Evolutionary conservation across 2,329 filamentous ascomycete genomes (phyloP), one percentile per base, ranked within the genome.

Genomic region (Microsporum canis): DNA sequence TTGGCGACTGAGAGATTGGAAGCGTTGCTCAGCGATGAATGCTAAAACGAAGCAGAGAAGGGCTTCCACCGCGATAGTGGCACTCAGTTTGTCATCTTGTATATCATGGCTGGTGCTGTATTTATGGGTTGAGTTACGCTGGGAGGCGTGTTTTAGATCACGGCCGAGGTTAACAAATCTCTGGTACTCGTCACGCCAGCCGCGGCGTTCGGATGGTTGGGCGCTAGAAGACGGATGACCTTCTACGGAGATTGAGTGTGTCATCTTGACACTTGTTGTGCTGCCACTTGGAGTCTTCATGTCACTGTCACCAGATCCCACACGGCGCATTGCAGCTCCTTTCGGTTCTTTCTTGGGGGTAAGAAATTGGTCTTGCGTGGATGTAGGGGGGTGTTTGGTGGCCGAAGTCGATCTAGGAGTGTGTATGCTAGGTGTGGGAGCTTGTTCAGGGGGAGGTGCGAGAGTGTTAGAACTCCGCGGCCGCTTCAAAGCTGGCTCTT

Each of bases 1-100:
- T 67, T 73, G 72, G 23, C 75, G 72, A 31, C 66, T 67, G 33
- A 73, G 59, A 1, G 67, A 65, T 63, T 75, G 76, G 31, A 66
- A 70, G 57, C 74, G 71, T 53, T 78, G 74, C 56, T 77, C 74
- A 14, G 73, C 72, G 51, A 75, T 72, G 62, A 78, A 78, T 8
- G 77, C 76, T 36, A 80, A 70, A 59, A 78, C 76, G 63, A 78
- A 80, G 62, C 75, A 77, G 45, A 79, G 69, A 47, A 79, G 70
- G 8, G 76, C 73, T 64, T 80, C 78, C 36, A 78, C 71, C 14
- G 71, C 74, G 55, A 73, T 72, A 12, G 71, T 71, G 14, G 71
- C 73, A 33, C 73, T 72, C 36, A 74, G 66, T 61, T 75, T 76
- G 57, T 72, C 71, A 57, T 72, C 72, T 23, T 62, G 61, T 23